Percentiles rank a stretch among this genome's conserved stretches.
These are phyloP conservation scores for Paramecium biaurelia DNA, from an alignment of 73 alveolate genomes.

Conservation along the genomic window DNA sequence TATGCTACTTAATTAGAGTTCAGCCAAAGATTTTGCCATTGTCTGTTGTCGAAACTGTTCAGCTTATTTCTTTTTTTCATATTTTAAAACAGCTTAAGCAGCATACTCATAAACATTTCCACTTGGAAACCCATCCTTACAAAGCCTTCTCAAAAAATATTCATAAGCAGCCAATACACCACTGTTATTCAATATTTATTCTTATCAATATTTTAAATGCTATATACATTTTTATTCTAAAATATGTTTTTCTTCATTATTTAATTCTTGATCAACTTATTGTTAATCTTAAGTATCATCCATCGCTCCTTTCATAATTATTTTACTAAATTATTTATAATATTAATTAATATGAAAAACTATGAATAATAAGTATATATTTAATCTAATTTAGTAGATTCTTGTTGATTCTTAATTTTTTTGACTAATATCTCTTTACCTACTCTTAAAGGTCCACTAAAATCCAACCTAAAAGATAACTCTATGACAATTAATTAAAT, in stretches of 20 bases:
- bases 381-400: neutral
- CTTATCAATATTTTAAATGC: neutral
- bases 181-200: slow-evolving; percentile 23
- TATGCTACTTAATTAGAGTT: slow-evolving; percentile 42
- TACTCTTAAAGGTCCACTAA: neutral
- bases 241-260: slow-evolving; percentile 12
- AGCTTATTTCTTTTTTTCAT: slow-evolving; percentile 59
- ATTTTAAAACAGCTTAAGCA: slow-evolving; percentile 53
- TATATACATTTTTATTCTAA: slow-evolving; percentile 41
- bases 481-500: neutral
- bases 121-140: slow-evolving; percentile 64
- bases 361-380: neutral
- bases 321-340: neutral
- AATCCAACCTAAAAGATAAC: neutral
- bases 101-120: slow-evolving; percentile 65
- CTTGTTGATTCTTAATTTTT: neutral
- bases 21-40: slow-evolving; percentile 44
- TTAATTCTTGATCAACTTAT: neutral
- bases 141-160: slow-evolving; percentile 52
- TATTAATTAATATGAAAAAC: neutral
- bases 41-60: slow-evolving; percentile 57
- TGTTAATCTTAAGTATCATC: neutral
- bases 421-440: neutral
- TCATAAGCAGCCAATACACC: slow-evolving; percentile 47
- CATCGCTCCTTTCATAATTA: neutral